phyloP scores from a whole-genome alignment of 176 grass and related monocot species.

The Pontederia paniculata region DNA sequence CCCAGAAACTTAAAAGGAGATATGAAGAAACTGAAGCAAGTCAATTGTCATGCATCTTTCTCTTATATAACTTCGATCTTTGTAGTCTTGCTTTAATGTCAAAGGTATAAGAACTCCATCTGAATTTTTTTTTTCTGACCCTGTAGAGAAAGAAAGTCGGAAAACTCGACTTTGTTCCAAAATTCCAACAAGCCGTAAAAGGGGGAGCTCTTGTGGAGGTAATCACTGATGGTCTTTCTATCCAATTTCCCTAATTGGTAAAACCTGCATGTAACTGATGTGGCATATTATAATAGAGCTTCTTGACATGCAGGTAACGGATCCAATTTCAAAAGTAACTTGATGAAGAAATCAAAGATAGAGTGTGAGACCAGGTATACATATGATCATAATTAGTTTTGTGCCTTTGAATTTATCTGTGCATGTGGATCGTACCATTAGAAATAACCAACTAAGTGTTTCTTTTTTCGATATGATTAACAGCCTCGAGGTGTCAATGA shows the following conservation, averaged over 20 bases:
- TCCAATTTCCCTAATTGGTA: not conserved
- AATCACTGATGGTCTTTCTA: conserved; percentile 13
- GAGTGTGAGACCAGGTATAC: conserved; percentile 26
- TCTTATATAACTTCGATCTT: not conserved
- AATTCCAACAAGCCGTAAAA: conserved; percentile 33
- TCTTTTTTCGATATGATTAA: not conserved
- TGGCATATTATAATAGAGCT: not conserved
- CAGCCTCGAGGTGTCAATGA: conserved; percentile 25
- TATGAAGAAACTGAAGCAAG: conserved; percentile 29
- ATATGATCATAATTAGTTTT: too few relatives aligned
- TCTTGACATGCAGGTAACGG: conserved; percentile 23
- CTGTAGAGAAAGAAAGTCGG: conserved; percentile 34
- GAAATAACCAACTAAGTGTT: not conserved
- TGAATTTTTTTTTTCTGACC: conserved; percentile 4
- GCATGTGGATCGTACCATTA: not conserved
- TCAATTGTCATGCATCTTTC: conserved; percentile 14
- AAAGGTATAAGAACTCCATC: too few relatives aligned
- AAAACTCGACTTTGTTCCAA: conserved; percentile 33
- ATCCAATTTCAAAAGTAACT: conserved; percentile 27
- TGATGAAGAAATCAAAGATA: conserved; percentile 48
- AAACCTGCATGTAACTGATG: not conserved
- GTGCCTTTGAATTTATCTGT: not conserved
- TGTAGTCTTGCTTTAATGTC: too few relatives aligned
- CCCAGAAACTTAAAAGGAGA: conserved; percentile 37
- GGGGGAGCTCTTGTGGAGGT: conserved; percentile 42